These are phyloP conservation scores for Leishmania lainsoni DNA, from an alignment of 208 protist genomes.

Conservation along the genomic window DNA sequence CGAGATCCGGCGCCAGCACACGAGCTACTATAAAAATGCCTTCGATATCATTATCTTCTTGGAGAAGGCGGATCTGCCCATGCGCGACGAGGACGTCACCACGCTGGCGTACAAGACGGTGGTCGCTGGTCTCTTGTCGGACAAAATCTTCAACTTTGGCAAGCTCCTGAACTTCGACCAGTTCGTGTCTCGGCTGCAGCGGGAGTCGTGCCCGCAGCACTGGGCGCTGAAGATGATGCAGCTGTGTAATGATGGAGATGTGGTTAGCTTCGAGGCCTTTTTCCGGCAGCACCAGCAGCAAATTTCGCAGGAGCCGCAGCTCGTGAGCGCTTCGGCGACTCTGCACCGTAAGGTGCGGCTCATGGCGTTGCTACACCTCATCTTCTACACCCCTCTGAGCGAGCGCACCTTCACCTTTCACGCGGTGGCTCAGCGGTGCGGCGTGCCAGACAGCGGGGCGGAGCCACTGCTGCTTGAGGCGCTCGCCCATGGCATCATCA, in stretches of 20 bases:
- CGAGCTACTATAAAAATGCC: conserved; percentile 82
- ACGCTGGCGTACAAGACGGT: conserved; percentile 75
- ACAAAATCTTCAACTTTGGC: conserved; percentile 90
- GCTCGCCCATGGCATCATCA: conserved; percentile 93
- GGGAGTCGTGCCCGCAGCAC: conserved; percentile 31
- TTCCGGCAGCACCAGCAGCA: conserved; percentile 40
- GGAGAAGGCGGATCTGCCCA: conserved; percentile 77
- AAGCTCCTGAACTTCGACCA: conserved; percentile 73
- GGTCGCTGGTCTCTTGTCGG: conserved; percentile 76
- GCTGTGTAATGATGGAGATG: conserved; percentile 84
- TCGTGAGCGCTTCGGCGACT: conserved; percentile 31
- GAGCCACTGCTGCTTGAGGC: conserved; percentile 95
- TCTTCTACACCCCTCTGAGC: conserved; percentile 94
- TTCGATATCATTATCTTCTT: conserved; percentile 81
- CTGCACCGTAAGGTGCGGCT: conserved; percentile 85
- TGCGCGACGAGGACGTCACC: conserved; percentile 61
- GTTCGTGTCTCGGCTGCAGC: conserved; percentile 46
- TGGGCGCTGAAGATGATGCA: conserved; percentile 80
- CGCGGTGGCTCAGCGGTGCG: conserved; percentile 70
- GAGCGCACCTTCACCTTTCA: conserved; percentile 88
- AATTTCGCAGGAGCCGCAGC: conserved; percentile 40
- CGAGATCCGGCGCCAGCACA: conserved; percentile 80
- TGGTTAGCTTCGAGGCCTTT: conserved; percentile 70
- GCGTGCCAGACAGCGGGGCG: conserved; percentile 66
- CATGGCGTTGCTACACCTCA: conserved; percentile 95